Conservation (phyloP, 768 basidiomycete genomes). For the Leucosporidium scottii region DNA sequence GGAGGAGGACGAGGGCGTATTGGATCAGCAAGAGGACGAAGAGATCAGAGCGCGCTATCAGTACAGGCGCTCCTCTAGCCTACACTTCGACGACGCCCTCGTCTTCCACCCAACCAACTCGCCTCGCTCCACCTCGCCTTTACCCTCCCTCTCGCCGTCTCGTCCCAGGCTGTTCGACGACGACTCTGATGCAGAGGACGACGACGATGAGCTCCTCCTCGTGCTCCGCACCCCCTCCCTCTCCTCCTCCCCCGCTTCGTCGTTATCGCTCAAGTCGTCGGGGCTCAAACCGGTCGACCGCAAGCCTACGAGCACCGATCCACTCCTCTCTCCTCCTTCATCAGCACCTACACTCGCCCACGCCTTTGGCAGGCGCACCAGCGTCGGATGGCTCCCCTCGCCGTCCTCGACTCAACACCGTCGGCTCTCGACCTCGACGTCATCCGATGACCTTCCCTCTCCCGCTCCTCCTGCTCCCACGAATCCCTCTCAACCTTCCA, state of each 20-base stretch:
- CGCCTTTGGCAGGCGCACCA: neutral
- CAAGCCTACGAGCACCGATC: slow-evolving; percentile 15
- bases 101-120: neutral
- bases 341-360: neutral
- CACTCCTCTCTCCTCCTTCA: slow-evolving; percentile 13
- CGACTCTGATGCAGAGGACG: slow-evolving; percentile 3
- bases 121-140: neutral
- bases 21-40: too few species aligned
- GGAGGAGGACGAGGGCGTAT: neutral
- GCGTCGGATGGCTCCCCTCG: neutral
- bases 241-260: neutral
- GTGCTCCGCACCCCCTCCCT: neutral
- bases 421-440: slow-evolving; percentile 6
- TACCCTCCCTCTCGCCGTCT: neutral
- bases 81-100: neutral
- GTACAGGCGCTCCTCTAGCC: too few species aligned
- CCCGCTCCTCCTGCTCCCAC: neutral
- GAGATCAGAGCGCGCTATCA: too few species aligned
- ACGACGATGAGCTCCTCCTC: neutral
- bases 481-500: neutral
- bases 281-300: slow-evolving; percentile 3
- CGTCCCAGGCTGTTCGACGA: slow-evolving; percentile 1
- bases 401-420: neutral
- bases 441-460: neutral
- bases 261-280: too few species aligned